These are phyloP conservation scores for Pichia membranifaciens DNA, from an alignment of 805 yeast genomes.

Conservation along the genomic window DNA sequence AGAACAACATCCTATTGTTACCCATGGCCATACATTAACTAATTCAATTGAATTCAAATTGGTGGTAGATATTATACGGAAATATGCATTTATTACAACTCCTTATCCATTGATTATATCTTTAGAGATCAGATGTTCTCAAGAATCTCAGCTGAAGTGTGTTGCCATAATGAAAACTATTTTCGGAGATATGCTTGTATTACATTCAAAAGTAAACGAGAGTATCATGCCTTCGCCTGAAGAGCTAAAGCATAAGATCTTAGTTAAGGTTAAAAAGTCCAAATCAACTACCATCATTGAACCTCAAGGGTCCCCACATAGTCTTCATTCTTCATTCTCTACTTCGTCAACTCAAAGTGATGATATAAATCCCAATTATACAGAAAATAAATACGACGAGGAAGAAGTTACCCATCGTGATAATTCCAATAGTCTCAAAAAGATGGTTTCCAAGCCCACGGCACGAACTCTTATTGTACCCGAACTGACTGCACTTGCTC, in stretches of 20 bases:
- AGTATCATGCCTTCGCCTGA: slow-evolving; percentile 62
- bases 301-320: not conserved
- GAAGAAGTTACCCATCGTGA: not conserved
- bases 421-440: slow-evolving; percentile 15
- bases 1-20: slow-evolving; percentile 61
- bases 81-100: slow-evolving; percentile 83
- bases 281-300: slow-evolving; percentile 15
- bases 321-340: slow-evolving; percentile 28
- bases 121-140: slow-evolving; percentile 74
- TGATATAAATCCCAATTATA: not conserved
- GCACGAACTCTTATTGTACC: slow-evolving; percentile 28
- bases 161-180: slow-evolving; percentile 46
- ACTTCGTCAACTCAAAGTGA: slow-evolving; percentile 24
- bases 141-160: slow-evolving; percentile 59
- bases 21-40: slow-evolving; percentile 85
- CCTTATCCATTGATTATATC: slow-evolving; percentile 84
- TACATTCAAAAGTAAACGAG: slow-evolving; percentile 28
- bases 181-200: slow-evolving; percentile 54
- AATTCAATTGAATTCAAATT: slow-evolving; percentile 61
- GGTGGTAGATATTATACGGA: slow-evolving; percentile 67
- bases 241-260: slow-evolving; percentile 60
- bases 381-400: not conserved
- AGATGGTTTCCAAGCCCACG: slow-evolving; percentile 18
- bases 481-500: slow-evolving; percentile 55
- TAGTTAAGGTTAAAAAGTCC: slow-evolving; percentile 71